These are phyloP conservation scores for Simmondsia chinensis DNA, from an alignment of 148 eudicot species.

Conservation along the genomic window DNA sequence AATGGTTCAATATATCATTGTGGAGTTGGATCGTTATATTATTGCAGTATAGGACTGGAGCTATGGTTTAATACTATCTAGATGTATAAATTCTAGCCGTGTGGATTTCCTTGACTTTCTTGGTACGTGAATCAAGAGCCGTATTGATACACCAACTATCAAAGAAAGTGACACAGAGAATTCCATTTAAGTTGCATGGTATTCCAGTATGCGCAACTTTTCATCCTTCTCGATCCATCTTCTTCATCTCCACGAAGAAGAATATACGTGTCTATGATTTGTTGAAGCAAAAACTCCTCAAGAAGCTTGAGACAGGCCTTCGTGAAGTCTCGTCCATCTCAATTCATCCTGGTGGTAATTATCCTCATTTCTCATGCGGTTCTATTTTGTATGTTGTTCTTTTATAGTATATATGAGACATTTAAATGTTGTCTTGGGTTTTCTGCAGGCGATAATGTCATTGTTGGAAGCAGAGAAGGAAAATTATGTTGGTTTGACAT, in stretches of 20 bases:
- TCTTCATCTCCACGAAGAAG: constrained; percentile 81
- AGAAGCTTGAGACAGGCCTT: constrained; percentile 78
- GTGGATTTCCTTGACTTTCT: constrained; percentile 51
- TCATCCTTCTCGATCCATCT: constrained; percentile 80
- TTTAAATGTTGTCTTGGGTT: constrained; percentile 1
- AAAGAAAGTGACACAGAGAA: constrained; percentile 53
- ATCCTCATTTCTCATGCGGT: not conserved
- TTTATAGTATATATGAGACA: not conserved
- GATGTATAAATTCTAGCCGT: not conserved
- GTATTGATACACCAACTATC: constrained; percentile 84
- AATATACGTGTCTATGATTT: constrained; percentile 87
- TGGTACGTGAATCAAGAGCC: constrained; percentile 76
- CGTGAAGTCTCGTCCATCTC: constrained; percentile 79
- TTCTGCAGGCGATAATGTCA: constrained; percentile 82
- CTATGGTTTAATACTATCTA: not conserved
- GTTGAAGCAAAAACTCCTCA: constrained; percentile 57
- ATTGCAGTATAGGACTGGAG: not conserved
- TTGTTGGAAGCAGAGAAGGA: constrained; percentile 95
- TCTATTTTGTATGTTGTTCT: not conserved
- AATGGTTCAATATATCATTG: no score
- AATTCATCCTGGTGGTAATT: constrained; percentile 90
- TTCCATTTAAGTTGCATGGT: constrained; percentile 83
- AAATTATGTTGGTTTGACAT: constrained; percentile 98
- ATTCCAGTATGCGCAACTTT: constrained; percentile 78
- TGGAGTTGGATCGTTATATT: no score